These are phyloP conservation scores for Priceomyces melissophilus DNA, from an alignment of 805 yeast species.

Conservation along the genomic window DNA sequence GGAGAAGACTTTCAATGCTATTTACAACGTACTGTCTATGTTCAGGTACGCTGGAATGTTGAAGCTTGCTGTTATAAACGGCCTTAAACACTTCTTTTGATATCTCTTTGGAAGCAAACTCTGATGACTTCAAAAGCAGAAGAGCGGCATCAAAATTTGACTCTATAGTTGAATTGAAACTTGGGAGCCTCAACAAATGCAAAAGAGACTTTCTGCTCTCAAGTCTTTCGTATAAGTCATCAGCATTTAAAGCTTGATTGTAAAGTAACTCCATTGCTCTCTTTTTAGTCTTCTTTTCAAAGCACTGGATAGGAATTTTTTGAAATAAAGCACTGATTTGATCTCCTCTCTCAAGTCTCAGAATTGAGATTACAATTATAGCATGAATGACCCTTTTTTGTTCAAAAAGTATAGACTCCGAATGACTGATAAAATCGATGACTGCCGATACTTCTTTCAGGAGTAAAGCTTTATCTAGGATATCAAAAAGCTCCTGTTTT, in stretches of 20 bases:
- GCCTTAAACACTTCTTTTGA: conserved; percentile 25
- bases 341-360: conserved; percentile 4
- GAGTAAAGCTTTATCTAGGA: conserved; percentile 27
- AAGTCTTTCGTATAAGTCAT: conserved; percentile 2
- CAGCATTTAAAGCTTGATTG: conserved; percentile 2
- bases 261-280: conserved; percentile 12
- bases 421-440: conserved; percentile 11
- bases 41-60: conserved; percentile 31
- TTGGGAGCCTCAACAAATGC: conserved; percentile 47
- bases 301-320: conserved; percentile 50
- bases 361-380: conserved; percentile 14
- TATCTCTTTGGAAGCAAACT: neutral
- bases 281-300: conserved; percentile 20
- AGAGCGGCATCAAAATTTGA: conserved; percentile 25
- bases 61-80: conserved; percentile 40
- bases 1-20: conserved; percentile 3
- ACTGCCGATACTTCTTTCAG: conserved; percentile 5
- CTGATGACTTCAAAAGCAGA: conserved; percentile 11
- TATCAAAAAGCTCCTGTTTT: conserved; percentile 18
- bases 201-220: conserved; percentile 22
- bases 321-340: conserved; percentile 10
- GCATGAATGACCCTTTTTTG: conserved; percentile 38
- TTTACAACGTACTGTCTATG: conserved; percentile 18
- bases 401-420: conserved; percentile 46
- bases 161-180: conserved; percentile 54